Evolutionary conservation across 306 rosid species (phyloP), one percentile per base, ranked within the genome.

Genomic region (Chamaecrista fasciculata): DNA sequence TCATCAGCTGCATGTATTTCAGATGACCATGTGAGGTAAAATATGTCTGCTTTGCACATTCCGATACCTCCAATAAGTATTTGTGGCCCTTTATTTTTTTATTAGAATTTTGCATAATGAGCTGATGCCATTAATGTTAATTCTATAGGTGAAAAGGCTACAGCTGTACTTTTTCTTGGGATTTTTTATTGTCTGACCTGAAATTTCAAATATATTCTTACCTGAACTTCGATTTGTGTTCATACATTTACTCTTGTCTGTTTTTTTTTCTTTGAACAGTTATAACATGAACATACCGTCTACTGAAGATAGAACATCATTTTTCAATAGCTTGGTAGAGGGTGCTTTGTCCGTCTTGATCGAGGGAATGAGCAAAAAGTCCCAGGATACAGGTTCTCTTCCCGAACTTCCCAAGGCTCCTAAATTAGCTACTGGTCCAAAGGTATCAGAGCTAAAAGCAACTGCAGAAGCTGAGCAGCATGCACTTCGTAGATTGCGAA

Each of bases 341-440:
- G 95, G 96, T 79, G 84, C 84, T 24, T 74, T 87, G 81, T 94
- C 99, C 7, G 85, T 91, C 76, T 70, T 86, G 78, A 43, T 74
- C 69, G 97, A 82, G 83, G 72, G 79, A 66, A 85, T 73, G 73
- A 72, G 84, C 34, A 81, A 83, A 79, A 88, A 80, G 23, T 74
- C 87, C 55, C 84, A 58, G 64, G 80, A 80, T 48, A 61, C 83
- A 44, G 73, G 66, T 63, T 58, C 82, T 71, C 72, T 72, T 66
- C 80, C 95, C 47, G 97, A 90, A 74, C 97, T 94, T 85, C 97
- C 97, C 24, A 94, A 84, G 87, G 99, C 89, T 31, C 99, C 99
- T 5, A 86, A 83, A 75, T 87, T 90, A 64, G 85, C 81, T 2
- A 87, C 87, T 74, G 97, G 97, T 78, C 96, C 96, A 29, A 94